These are phyloP conservation scores for Fraxinus latifolia DNA, from an alignment of 305 asterid species.

Conservation along the genomic window DNA sequence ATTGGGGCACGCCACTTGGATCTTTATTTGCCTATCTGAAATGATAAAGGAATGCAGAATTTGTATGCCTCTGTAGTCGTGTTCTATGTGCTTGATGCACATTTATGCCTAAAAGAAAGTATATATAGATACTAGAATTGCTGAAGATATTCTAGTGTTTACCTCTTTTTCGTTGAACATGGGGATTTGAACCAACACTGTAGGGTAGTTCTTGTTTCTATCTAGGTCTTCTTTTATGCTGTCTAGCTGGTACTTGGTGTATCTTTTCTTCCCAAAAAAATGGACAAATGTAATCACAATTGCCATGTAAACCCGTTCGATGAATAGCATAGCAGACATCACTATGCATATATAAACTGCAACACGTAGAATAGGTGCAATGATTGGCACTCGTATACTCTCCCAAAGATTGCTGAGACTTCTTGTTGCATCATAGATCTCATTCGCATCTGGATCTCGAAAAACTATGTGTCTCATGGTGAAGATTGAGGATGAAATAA, in stretches of 20 bases:
- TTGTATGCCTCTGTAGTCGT: neutral
- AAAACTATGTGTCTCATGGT: conserved; percentile 59
- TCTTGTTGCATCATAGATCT: conserved; percentile 45
- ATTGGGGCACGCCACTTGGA: neutral
- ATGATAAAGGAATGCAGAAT: neutral
- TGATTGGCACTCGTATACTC: conserved; percentile 52
- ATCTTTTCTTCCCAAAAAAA: conserved; percentile 61
- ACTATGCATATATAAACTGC: conserved; percentile 61
- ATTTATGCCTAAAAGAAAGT: conserved; percentile 13
- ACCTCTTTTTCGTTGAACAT: conserved; percentile 92
- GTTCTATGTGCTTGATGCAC: conserved; percentile 14
- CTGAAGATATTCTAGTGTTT: neutral
- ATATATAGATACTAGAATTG: neutral
- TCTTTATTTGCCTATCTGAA: neutral
- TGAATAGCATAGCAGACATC: conserved; percentile 79
- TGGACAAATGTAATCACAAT: conserved; percentile 60
- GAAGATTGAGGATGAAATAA: conserved; percentile 20
- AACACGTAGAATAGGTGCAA: conserved; percentile 53
- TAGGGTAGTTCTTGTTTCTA: conserved; percentile 60
- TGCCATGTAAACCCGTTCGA: conserved; percentile 81
- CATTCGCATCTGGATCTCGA: conserved; percentile 29
- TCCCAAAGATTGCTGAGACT: conserved; percentile 59
- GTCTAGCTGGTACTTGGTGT: conserved; percentile 71
- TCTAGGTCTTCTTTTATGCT: conserved; percentile 67
- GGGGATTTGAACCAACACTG: conserved; percentile 81